A percentile compares a stretch with the other conserved stretches of the same genome.
Evolutionary conservation across 179 eudicot species (phyloP).

Genomic region (Drosera spatulata): DNA sequence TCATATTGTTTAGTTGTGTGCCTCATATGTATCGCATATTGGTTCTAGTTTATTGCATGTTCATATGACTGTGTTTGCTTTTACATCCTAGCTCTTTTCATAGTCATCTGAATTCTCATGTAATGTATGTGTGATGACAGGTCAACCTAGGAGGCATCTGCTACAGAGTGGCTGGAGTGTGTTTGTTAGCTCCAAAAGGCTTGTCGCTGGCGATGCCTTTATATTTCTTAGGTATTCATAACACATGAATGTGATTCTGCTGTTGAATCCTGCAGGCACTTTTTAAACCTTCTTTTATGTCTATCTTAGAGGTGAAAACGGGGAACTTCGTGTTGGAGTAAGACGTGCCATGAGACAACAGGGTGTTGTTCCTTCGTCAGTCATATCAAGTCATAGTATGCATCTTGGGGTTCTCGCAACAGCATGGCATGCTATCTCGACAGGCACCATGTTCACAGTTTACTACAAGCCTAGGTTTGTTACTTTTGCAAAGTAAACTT

Average conservation of each 20-base stretch:
- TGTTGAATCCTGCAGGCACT: not conserved
- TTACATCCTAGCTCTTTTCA: too few relatives aligned
- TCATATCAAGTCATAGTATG: conserved; percentile 98
- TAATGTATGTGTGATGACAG: conserved; percentile 21
- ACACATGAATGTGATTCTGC: not conserved
- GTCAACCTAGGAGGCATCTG: conserved; percentile 94
- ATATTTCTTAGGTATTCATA: conserved; percentile 74
- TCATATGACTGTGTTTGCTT: too few relatives aligned
- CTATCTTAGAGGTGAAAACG: conserved; percentile 73
- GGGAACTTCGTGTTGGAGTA: conserved; percentile 96
- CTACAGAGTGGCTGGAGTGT: conserved; percentile 99
- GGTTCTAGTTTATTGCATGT: too few relatives aligned
- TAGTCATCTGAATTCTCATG: too few relatives aligned
- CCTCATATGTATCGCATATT: too few relatives aligned
- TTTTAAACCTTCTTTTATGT: not conserved
- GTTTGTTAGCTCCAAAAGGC: conserved; percentile 96
- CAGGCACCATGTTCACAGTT: conserved; percentile 81
- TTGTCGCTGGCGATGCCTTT: conserved; percentile 97
- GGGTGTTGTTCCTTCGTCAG: conserved; percentile 79
- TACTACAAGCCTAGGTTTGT: conserved; percentile 94
- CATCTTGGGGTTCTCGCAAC: conserved; percentile 97
- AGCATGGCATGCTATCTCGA: conserved; percentile 89
- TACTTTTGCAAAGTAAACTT: not conserved
- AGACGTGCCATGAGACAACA: conserved; percentile 96
- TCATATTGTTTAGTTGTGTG: too few relatives aligned